Conservation (phyloP, 2,329 filamentous ascomycete species). For the Botrytis porri region DNA sequence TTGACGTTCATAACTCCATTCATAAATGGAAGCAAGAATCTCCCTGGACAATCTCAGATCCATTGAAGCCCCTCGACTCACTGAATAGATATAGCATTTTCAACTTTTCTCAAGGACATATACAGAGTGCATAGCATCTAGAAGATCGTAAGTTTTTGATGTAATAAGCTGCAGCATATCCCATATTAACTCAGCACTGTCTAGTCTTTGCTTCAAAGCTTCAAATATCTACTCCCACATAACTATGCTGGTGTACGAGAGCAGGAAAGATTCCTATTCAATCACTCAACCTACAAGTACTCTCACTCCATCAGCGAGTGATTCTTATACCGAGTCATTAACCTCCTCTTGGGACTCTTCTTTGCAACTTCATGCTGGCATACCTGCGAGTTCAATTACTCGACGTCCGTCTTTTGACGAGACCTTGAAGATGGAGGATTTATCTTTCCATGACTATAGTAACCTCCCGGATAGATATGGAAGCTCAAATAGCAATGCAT, state of each 20-base stretch:
- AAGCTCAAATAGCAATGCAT: not conserved
- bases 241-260: slow-evolving; percentile 8
- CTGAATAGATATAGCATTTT: not conserved
- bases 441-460: slow-evolving; percentile 16
- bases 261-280: slow-evolving; percentile 9
- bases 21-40: slow-evolving; percentile 29
- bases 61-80: slow-evolving; percentile 19
- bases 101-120: not conserved
- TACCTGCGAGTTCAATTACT: slow-evolving; percentile 5
- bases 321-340: slow-evolving; percentile 14
- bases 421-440: slow-evolving; percentile 22
- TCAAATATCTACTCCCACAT: not conserved
- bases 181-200: not conserved
- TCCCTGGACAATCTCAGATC: slow-evolving; percentile 22
- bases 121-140: not conserved
- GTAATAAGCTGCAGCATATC: not conserved
- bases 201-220: not conserved
- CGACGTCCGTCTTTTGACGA: slow-evolving; percentile 14
- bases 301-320: slow-evolving; percentile 14
- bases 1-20: slow-evolving; percentile 14
- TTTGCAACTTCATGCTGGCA: not conserved
- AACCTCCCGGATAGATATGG: slow-evolving; percentile 21
- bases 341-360: slow-evolving; percentile 20
- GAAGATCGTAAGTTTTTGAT: slow-evolving; percentile 4
- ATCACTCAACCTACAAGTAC: not conserved